These are phyloP conservation scores for Gliomastix tumulicola DNA, from an alignment of 2,329 filamentous ascomycete species.

Conservation along the genomic window DNA sequence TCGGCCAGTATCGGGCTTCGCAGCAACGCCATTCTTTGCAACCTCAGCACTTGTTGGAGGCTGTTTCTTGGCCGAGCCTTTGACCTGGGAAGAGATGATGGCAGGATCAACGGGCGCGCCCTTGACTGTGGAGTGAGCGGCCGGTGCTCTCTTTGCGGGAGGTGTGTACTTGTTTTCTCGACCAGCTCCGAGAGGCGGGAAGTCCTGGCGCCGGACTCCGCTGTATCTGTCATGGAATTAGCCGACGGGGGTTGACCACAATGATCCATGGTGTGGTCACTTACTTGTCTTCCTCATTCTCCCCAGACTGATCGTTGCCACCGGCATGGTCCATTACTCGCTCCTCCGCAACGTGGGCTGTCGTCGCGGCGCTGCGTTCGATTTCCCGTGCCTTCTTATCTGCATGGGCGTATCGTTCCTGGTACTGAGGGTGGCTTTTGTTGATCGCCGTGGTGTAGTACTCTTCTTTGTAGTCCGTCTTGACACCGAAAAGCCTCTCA, in stretches of 20 bases:
- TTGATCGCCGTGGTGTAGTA: constrained; percentile 92
- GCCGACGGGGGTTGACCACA: constrained; percentile 1
- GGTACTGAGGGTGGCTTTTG: constrained; percentile 74
- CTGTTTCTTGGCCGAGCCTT: constrained; percentile 31
- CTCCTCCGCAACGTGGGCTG: constrained; percentile 85
- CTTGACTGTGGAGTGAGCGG: constrained; percentile 63
- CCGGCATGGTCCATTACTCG: constrained; percentile 61
- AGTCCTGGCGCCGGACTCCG: constrained; percentile 74
- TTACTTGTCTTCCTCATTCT: constrained; percentile 90
- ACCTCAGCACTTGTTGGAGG: constrained; percentile 11
- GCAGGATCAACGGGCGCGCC: constrained; percentile 79
- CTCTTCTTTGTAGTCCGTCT: constrained; percentile 87
- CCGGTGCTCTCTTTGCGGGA: constrained; percentile 76
- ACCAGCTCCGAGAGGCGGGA: constrained; percentile 52
- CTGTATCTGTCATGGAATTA: constrained; percentile 60
- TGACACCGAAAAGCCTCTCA: constrained; percentile 78
- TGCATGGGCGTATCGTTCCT: constrained; percentile 68
- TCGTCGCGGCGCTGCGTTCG: constrained; percentile 65
- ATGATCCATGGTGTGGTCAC: constrained; percentile 18
- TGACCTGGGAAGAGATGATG: constrained; percentile 82
- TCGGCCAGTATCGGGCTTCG: constrained; percentile 18
- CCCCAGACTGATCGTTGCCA: constrained; percentile 56
- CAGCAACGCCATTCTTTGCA: constrained; percentile 18
- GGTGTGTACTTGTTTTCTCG: constrained; percentile 76
- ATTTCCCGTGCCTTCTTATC: constrained; percentile 87